Percentiles rank a stretch among this genome's conserved stretches.
These are phyloP conservation scores for Arachis monticola DNA, from an alignment of 331 rosid genomes.

Conservation along the genomic window DNA sequence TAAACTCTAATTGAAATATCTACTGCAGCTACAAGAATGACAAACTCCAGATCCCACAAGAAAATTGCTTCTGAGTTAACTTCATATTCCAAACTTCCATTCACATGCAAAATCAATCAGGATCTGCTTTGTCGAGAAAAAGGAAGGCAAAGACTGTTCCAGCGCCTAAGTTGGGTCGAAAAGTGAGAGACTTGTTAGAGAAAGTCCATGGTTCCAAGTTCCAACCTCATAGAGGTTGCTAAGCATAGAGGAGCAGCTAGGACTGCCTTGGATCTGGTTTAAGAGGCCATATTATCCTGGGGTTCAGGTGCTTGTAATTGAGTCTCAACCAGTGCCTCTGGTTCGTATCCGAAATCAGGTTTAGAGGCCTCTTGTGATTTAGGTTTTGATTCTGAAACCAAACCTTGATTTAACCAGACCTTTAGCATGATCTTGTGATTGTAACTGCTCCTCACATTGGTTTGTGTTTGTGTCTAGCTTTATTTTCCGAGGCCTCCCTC, in stretches of 20 bases:
- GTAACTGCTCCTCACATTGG: constrained; percentile 8
- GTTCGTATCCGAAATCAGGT: constrained; percentile 29
- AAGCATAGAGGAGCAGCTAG: no score
- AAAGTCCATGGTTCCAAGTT: no score
- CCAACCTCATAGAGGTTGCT: no score
- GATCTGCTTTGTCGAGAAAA: no score
- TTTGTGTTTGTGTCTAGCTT: background rate
- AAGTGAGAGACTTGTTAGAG: no score
- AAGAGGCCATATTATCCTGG: background rate
- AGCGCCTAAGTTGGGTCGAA: no score
- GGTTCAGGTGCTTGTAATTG: background rate
- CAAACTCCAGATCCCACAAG: background rate
- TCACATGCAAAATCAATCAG: background rate
- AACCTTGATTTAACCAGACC: constrained; percentile 14
- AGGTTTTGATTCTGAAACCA: background rate
- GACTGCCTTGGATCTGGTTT: background rate
- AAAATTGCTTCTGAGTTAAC: background rate
- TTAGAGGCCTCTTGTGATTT: constrained; percentile 26
- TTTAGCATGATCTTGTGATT: background rate
- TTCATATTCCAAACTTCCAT: background rate
- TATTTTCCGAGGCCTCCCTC: constrained; percentile 29
- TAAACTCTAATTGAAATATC: no score
- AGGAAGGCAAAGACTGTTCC: no score
- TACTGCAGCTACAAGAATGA: background rate
- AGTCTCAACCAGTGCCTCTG: background rate